Conservation (phyloP, 352 stramenopile species). For the Phytophthora pisi region DNA sequence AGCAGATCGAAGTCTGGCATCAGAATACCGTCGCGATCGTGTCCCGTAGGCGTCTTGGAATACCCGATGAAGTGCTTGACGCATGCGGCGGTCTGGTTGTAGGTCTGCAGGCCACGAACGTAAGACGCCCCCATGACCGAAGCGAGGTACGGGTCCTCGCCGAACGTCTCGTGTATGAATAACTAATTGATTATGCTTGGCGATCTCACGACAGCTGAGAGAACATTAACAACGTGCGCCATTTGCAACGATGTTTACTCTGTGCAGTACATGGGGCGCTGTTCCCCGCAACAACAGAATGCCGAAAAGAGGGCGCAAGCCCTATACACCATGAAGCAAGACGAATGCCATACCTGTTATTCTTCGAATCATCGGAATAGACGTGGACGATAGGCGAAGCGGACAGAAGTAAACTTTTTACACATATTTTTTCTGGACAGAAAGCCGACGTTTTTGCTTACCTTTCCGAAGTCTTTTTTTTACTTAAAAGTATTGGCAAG, state of each 20-base stretch:
- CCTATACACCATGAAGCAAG: too few relatives aligned
- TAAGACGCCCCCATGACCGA: conserved; percentile 70
- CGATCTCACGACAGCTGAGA: neutral
- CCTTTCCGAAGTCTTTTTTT: too few relatives aligned
- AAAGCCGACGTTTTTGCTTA: too few relatives aligned
- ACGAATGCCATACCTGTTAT: too few relatives aligned
- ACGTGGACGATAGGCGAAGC: too few relatives aligned
- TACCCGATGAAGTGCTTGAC: conserved; percentile 90
- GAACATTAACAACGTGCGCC: neutral
- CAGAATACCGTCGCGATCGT: conserved; percentile 16
- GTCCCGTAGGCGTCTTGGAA: conserved; percentile 37
- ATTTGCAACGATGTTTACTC: conserved; percentile 2
- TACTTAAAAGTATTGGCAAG: too few relatives aligned
- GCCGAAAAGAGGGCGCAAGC: too few relatives aligned
- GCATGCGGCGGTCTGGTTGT: conserved; percentile 67
- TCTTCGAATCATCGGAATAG: too few relatives aligned
- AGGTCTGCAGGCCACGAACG: conserved; percentile 77
- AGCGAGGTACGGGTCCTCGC: conserved; percentile 84
- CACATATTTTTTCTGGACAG: too few relatives aligned
- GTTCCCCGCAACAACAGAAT: too few relatives aligned
- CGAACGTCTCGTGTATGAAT: conserved; percentile 86
- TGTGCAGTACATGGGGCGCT: neutral
- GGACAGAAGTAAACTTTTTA: too few relatives aligned
- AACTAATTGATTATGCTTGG: neutral
- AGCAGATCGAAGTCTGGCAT: conserved; percentile 61